Conservation (phyloP, 192 early-diverging fungal genomes). For the Obelidium mucronatum region DNA sequence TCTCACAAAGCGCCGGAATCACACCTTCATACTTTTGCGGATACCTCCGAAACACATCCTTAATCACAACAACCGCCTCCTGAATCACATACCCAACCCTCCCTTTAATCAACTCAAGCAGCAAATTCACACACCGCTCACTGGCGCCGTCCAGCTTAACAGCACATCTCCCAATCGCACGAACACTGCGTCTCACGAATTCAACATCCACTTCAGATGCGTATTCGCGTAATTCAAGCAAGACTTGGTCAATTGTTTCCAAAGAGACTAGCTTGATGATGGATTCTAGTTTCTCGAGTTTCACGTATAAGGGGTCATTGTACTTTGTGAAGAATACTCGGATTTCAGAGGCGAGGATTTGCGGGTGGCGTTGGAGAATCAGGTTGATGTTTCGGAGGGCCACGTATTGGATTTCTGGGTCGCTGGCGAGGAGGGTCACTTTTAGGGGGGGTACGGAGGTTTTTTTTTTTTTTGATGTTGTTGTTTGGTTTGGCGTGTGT, state of each 20-base stretch:
- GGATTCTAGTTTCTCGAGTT: constrained; percentile 96
- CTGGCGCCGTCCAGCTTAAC: constrained; percentile 92
- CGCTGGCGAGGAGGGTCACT: constrained; percentile 90
- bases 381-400: constrained; percentile 95
- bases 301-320: constrained; percentile 99
- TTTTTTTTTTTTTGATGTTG: background rate
- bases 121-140: constrained; percentile 84
- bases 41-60: constrained; percentile 98
- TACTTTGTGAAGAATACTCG: constrained; percentile 99
- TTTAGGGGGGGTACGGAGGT: background rate
- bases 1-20: constrained; percentile 92
- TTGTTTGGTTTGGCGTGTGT: background rate
- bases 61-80: constrained; percentile 97
- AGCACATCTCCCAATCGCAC: constrained; percentile 95
- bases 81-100: constrained; percentile 99
- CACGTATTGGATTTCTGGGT: constrained; percentile 97
- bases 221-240: constrained; percentile 94
- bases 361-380: constrained; percentile 89
- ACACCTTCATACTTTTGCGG: constrained; percentile 96
- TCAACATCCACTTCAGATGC: constrained; percentile 97
- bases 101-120: constrained; percentile 93
- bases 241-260: constrained; percentile 85
- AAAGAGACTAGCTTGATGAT: constrained; percentile 87
- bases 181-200: constrained; percentile 96
- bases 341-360: constrained; percentile 89